Percentiles rank a stretch among this genome's conserved stretches.
These are phyloP conservation scores for Actinidia polygama DNA, from an alignment of 179 eudicot species.

Conservation along the genomic window DNA sequence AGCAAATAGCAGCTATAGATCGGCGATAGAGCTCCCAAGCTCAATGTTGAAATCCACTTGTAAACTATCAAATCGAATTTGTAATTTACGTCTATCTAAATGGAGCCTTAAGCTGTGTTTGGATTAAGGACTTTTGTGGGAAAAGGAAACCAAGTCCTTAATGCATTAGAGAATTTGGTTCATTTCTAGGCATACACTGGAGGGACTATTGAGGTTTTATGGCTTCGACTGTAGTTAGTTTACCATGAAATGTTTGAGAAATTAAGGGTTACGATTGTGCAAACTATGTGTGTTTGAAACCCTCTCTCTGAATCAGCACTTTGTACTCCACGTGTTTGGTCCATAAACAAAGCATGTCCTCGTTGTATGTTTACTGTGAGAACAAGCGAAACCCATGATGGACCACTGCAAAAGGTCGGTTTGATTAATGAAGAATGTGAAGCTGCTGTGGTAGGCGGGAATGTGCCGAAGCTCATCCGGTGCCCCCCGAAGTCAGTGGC, in stretches of 20 bases:
- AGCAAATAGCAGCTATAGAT: no score
- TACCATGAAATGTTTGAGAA: constrained; percentile 40
- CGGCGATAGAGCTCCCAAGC: no score
- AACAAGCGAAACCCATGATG: constrained; percentile 45
- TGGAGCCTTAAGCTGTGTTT: no score
- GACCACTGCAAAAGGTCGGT: constrained; percentile 40
- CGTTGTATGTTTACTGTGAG: constrained; percentile 38
- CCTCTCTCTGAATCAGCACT: constrained; percentile 11
- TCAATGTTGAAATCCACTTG: no score
- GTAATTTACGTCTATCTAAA: no score
- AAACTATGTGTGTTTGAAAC: constrained; percentile 27
- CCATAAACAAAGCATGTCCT: background rate
- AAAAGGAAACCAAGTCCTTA: no score
- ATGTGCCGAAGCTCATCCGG: constrained; percentile 76
- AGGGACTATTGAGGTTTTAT: constrained; percentile 12
- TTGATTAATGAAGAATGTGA: constrained; percentile 79
- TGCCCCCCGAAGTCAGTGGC: constrained; percentile 61
- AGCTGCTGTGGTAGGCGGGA: constrained; percentile 90
- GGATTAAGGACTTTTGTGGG: no score
- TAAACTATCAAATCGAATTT: no score
- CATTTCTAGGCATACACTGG: no score
- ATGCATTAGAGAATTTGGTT: no score
- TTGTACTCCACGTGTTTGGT: constrained; percentile 19
- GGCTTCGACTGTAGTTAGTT: constrained; percentile 40
- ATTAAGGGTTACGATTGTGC: constrained; percentile 38